A percentile compares a stretch with the other conserved stretches of the same genome.
Conservation (phyloP, 2,329 filamentous ascomycete genomes). For the Calonectria pteridis region DNA sequence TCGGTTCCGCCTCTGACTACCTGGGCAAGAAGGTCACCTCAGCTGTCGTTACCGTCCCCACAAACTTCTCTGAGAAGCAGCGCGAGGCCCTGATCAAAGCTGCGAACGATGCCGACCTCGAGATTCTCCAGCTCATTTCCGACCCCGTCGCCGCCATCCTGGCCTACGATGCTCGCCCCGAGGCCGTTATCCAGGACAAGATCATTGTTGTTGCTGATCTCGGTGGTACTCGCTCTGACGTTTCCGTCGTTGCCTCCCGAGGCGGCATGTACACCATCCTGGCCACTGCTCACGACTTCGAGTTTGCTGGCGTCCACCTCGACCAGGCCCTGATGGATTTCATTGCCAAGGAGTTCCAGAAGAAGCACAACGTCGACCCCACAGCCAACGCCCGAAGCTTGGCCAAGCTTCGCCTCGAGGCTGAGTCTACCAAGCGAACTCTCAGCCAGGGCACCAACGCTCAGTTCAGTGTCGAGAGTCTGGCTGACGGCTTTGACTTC, state of each 20-base stretch:
- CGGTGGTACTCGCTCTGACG: slow-evolving; percentile 92
- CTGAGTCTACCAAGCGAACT: slow-evolving; percentile 92
- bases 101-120: slow-evolving; percentile 83
- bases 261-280: slow-evolving; percentile 97
- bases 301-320: slow-evolving; percentile 86
- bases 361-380: slow-evolving; percentile 94
- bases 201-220: slow-evolving; percentile 91
- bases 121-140: slow-evolving; percentile 92
- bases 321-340: slow-evolving; percentile 95
- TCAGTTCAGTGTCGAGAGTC: slow-evolving; percentile 91
- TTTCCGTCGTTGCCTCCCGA: slow-evolving; percentile 89
- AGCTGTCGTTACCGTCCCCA: slow-evolving; percentile 94
- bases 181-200: slow-evolving; percentile 84
- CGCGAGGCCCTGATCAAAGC: slow-evolving; percentile 83
- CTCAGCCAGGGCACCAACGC: slow-evolving; percentile 90
- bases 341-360: slow-evolving; percentile 98
- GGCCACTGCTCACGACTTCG: slow-evolving; percentile 94
- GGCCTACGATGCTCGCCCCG: slow-evolving; percentile 89
- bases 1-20: slow-evolving; percentile 88
- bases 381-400: slow-evolving; percentile 83
- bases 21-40: slow-evolving; percentile 93
- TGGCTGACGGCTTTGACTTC: slow-evolving; percentile 92
- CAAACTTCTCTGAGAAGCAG: slow-evolving; percentile 91
- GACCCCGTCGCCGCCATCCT: slow-evolving; percentile 91
- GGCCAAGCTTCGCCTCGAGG: slow-evolving; percentile 92